Conservation (phyloP, 768 basidiomycete species). For the Mycena venus region DNA sequence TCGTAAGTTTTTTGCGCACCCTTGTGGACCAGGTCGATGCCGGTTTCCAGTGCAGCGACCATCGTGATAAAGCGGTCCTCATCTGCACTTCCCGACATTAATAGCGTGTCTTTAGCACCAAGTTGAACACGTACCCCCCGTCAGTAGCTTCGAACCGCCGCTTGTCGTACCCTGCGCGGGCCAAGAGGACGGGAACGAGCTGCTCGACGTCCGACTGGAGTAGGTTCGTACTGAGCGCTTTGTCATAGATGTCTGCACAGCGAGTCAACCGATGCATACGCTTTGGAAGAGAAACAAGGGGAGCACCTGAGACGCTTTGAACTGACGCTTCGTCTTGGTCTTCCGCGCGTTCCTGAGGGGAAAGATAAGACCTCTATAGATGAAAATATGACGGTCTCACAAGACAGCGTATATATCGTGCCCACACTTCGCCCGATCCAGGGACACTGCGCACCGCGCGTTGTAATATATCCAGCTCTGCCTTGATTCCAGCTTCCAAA, state of each 20-base stretch:
- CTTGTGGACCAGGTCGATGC: slow-evolving; percentile 70
- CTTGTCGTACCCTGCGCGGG: slow-evolving; percentile 75
- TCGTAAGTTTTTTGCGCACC: slow-evolving; percentile 51
- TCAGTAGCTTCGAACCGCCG: slow-evolving; percentile 62
- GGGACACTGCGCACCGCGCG: slow-evolving; percentile 83
- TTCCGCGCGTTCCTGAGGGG: slow-evolving; percentile 57
- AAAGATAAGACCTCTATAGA: slow-evolving; percentile 1
- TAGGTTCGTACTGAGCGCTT: slow-evolving; percentile 67
- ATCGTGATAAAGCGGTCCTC: slow-evolving; percentile 66
- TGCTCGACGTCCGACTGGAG: slow-evolving; percentile 74
- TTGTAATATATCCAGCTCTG: slow-evolving; percentile 57
- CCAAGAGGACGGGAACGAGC: slow-evolving; percentile 71
- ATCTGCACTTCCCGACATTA: slow-evolving; percentile 40
- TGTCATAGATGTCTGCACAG: slow-evolving; percentile 66
- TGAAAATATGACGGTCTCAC: slow-evolving; percentile 51
- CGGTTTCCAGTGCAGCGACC: slow-evolving; percentile 72
- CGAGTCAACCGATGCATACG: slow-evolving; percentile 5
- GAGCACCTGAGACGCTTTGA: slow-evolving; percentile 28
- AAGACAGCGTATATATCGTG: slow-evolving; percentile 79
- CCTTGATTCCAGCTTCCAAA: slow-evolving; percentile 56
- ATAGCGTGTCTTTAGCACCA: not conserved
- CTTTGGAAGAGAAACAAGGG: not conserved
- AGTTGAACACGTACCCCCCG: slow-evolving; percentile 48
- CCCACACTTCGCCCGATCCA: slow-evolving; percentile 83
- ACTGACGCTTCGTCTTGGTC: slow-evolving; percentile 46